Evolutionary conservation across 176 grass and related monocot genomes (phyloP), one percentile per base, ranked within the genome.

Genomic region (Paspalum vaginatum): DNA sequence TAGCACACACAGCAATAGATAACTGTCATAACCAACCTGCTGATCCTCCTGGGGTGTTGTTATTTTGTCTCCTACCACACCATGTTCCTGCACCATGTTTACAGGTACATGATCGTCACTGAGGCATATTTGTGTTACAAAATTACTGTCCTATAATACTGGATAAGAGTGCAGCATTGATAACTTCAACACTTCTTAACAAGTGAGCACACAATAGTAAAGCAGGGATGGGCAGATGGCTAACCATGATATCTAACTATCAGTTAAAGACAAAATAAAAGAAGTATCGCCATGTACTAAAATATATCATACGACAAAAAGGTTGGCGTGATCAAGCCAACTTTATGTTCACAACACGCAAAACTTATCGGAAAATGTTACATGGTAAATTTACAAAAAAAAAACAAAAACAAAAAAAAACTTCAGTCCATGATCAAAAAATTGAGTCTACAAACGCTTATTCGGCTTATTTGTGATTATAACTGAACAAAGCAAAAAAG

Each of bases 51-150:
- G 83, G 27, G 54, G 44, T 37, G 51, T 46, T 18, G 7, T 20
- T 58, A 78, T 62, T 81, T 74, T 76, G 53, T 77, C 84, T 57
- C 55, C 79, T 58, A 43, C 63, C 43, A 69, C 58, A 41, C 63
- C 70, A 61, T 78, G 69, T 20, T 89, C 89, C 83, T 93, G 81
- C 77, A 88, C 24, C 47, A 77, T 70, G 20, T 70, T 87, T 80
- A 45, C 81, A 85, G 10, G 24, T 78, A 70, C 43, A 85, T 81
- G 71, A 91, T 59, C 1, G 0, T n/a, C 75, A 84, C 70, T 83
- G 50, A 84, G 70, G 53, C 65, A 93, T 57, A 75, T 15, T 18
- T 72, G 40, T 79, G 69, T 71, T 70, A 72, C 42, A 84, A 46
- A 76, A 60, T 52, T 64, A 65, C 45, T 15, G 7, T 53, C 11